Conservation (phyloP, 1,284 basidiomycete genomes). For the Trametes hirsuta region DNA sequence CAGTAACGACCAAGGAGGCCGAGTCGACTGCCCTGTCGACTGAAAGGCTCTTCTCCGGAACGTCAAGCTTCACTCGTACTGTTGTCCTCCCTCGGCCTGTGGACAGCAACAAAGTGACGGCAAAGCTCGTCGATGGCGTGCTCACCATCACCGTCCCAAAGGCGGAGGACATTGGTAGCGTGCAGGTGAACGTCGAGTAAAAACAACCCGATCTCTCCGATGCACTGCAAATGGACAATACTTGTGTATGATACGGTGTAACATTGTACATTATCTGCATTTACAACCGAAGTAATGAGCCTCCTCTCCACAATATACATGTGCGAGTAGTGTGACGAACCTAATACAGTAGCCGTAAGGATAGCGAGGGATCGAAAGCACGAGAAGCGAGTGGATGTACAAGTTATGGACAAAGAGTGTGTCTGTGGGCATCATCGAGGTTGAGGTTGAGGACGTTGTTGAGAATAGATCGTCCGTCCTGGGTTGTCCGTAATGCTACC, state of each 20-base stretch:
- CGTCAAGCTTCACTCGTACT: conserved; percentile 64
- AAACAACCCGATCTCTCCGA: background rate
- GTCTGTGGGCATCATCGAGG: conserved; percentile 1
- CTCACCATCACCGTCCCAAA: conserved; percentile 66
- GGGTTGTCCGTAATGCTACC: conserved; percentile 30
- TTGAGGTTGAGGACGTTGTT: conserved; percentile 19
- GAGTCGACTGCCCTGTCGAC: conserved; percentile 51
- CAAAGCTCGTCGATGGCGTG: conserved; percentile 71
- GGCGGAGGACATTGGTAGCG: conserved; percentile 56
- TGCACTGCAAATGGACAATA: background rate
- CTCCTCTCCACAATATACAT: background rate
- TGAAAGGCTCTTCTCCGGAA: conserved; percentile 60
- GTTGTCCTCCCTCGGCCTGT: conserved; percentile 70
- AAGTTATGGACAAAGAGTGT: background rate
- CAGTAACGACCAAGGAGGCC: conserved; percentile 32
- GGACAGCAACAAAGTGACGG: conserved; percentile 59
- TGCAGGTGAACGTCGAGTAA: conserved; percentile 41
- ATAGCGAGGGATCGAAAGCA: background rate
- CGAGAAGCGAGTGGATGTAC: background rate
- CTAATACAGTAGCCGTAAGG: conserved; percentile 1
- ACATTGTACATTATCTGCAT: conserved; percentile 19
- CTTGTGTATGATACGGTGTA: conserved; percentile 12
- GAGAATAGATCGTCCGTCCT: conserved; percentile 38
- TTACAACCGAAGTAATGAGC: background rate
- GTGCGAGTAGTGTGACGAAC: background rate